A percentile compares a stretch with the other conserved stretches of the same genome.
These are phyloP conservation scores for Colletotrichum liaoningense DNA, from an alignment of 2,329 filamentous ascomycete genomes.

Conservation along the genomic window DNA sequence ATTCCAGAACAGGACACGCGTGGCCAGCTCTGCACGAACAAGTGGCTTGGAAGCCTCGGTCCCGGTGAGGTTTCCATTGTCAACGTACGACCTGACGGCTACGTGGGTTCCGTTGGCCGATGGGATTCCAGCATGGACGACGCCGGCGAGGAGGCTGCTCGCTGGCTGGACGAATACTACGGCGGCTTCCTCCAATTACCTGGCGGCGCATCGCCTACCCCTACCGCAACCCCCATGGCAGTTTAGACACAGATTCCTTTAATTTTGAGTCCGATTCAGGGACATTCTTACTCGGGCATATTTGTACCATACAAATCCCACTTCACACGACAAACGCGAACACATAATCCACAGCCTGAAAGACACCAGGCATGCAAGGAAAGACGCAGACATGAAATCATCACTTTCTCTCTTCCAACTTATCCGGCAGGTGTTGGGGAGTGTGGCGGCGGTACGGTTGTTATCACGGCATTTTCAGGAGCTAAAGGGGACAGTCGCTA, in stretches of 20 bases:
- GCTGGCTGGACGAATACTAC: slow-evolving; percentile 67
- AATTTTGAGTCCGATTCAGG: slow-evolving; percentile 6
- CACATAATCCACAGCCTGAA: slow-evolving; percentile 28
- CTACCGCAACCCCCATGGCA: slow-evolving; percentile 28
- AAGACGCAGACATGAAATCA: slow-evolving; percentile 30
- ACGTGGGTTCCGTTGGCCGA: slow-evolving; percentile 72
- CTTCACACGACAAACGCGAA: slow-evolving; percentile 13
- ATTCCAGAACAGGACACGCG: slow-evolving; percentile 66
- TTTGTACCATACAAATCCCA: slow-evolving; percentile 26
- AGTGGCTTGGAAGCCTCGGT: slow-evolving; percentile 73
- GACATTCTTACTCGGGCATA: slow-evolving; percentile 7
- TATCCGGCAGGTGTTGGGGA: slow-evolving; percentile 35
- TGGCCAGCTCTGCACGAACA: slow-evolving; percentile 68
- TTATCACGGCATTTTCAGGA: slow-evolving; percentile 36
- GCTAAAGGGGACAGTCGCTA: slow-evolving; percentile 25
- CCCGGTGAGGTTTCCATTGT: slow-evolving; percentile 71
- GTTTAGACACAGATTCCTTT: slow-evolving; percentile 10
- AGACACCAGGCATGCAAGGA: slow-evolving; percentile 1
- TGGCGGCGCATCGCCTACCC: slow-evolving; percentile 23
- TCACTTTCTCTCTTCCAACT: slow-evolving; percentile 32
- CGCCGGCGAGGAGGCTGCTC: slow-evolving; percentile 62
- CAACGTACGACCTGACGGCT: slow-evolving; percentile 79
- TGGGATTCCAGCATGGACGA: slow-evolving; percentile 64
- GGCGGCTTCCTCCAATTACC: slow-evolving; percentile 65
- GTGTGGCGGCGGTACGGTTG: slow-evolving; percentile 32